These are phyloP conservation scores for Pichia cactophila DNA, from an alignment of 1,139 yeast genomes.

Conservation along the genomic window DNA sequence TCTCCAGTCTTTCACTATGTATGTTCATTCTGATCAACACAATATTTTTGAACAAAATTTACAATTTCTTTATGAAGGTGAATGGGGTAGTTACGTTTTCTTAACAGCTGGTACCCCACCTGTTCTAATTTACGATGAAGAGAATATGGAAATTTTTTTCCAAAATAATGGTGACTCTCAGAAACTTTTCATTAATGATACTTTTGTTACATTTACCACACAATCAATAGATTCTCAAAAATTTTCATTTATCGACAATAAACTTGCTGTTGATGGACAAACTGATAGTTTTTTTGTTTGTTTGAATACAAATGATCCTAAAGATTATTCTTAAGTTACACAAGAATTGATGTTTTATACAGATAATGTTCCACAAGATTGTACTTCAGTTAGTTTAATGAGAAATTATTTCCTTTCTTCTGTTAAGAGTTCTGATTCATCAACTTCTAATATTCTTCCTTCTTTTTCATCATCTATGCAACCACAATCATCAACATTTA, in stretches of 20 bases:
- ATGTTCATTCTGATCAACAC: conserved; percentile 23
- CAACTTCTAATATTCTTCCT: neutral
- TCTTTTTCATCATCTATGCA: neutral
- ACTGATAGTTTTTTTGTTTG: conserved; percentile 24
- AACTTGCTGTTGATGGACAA: conserved; percentile 20
- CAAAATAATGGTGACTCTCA: conserved; percentile 3
- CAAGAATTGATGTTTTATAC: conserved; percentile 22
- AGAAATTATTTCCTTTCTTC: neutral
- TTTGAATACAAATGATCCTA: conserved; percentile 24
- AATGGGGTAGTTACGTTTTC: conserved; percentile 44
- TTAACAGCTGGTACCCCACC: conserved; percentile 20
- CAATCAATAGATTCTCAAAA: conserved; percentile 2
- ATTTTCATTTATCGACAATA: conserved; percentile 17
- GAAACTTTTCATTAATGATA: conserved; percentile 4
- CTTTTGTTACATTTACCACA: conserved; percentile 16
- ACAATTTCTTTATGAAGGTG: conserved; percentile 46
- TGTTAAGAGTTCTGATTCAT: neutral
- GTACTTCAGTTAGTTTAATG: conserved; percentile 13
- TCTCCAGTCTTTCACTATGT: neutral
- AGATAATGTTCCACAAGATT: conserved; percentile 17
- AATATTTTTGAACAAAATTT: conserved; percentile 22
- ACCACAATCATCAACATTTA: neutral
- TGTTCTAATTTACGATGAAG: conserved; percentile 12
- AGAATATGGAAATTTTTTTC: neutral
- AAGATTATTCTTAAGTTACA: conserved; percentile 16